These are phyloP conservation scores for Botrytis deweyae DNA, from an alignment of 2,329 filamentous ascomycete species.

Conservation along the genomic window DNA sequence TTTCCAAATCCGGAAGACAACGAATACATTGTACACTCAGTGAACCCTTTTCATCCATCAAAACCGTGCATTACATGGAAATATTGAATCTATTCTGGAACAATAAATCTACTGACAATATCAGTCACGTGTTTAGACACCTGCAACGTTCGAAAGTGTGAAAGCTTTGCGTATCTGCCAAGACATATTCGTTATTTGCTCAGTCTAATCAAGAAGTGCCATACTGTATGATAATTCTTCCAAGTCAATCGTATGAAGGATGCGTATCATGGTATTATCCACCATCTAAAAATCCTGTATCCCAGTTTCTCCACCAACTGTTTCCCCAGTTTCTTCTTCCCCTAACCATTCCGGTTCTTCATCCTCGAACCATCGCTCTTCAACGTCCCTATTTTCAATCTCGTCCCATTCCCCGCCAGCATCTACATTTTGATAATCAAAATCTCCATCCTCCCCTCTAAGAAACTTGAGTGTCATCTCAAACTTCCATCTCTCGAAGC, in stretches of 20 bases:
- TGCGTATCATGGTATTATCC: not conserved
- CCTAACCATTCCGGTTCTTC: slow-evolving; percentile 39
- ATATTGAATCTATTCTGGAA: not conserved
- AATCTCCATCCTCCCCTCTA: slow-evolving; percentile 40
- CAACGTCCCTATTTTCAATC: slow-evolving; percentile 38
- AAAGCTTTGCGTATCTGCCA: not conserved
- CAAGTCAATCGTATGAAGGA: not conserved
- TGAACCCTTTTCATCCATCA: not conserved
- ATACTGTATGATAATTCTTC: not conserved
- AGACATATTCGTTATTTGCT: not conserved
- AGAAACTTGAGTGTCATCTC: slow-evolving; percentile 40
- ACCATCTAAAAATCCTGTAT: slow-evolving; percentile 39
- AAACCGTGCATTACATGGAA: not conserved
- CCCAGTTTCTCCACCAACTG: slow-evolving; percentile 38
- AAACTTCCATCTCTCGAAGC: slow-evolving; percentile 39
- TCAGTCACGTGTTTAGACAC: not conserved
- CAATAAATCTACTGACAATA: not conserved
- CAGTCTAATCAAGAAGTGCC: not conserved
- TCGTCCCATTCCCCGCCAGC: slow-evolving; percentile 38
- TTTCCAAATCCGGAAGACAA: slow-evolving; percentile 4
- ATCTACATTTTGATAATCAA: slow-evolving; percentile 39
- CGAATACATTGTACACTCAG: not conserved
- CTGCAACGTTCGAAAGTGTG: no score
- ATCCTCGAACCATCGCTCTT: slow-evolving; percentile 41
- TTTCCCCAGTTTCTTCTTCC: slow-evolving; percentile 26